Evolutionary conservation across 2,329 filamentous ascomycete genomes (phyloP), one percentile per base, ranked within the genome.

Genomic region (Colletotrichum tofieldiae): DNA sequence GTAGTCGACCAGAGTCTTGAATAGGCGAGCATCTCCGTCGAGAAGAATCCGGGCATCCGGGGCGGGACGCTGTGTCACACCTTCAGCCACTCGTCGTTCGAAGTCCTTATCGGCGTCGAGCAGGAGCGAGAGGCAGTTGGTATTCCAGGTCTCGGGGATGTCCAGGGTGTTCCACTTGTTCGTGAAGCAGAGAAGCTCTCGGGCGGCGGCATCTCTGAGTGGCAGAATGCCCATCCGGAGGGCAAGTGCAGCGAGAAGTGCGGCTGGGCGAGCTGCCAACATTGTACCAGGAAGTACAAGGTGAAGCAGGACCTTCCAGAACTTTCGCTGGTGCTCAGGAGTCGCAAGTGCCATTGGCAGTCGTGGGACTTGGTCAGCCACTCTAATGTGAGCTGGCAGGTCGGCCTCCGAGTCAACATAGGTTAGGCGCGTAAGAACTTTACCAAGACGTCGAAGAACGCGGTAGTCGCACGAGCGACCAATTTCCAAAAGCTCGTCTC

Each of bases 291-390:
- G 85, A 4, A 87, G 78, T 4, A 88, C 81, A 2, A 82, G 72
- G 62, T 88, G 86, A 0, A 88, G 79, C 5, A 88, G 77, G 1
- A 87, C 76, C 75, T 83, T 84, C 85, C 86, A 88, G 74, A 88
- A 87, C 65, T 78, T 77, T 41, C 80, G 75, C 1, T 77, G 71
- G 59, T 86, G 74, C 54, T 82, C 75, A 1, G 78, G 37, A 4
- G 77, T 73, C 0, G 82, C 82, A 7, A 88, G 77, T 0, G 81
- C 82, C 54, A 86, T 76, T 0, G 86, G 86, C n/a, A 88, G 84
- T 52, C 77, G 79, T 0, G 85, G 78, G 1, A 86, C 80, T 8
- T 77, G 76, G 2, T 76, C 73, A 3, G 77, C 76, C 1, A 75
- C 75, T 56, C 75, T 79, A 69, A 88, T 81, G 64, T 88, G 86